Conservation (phyloP, 129 eudicot species). For the Gnaphalium uliginosum region DNA sequence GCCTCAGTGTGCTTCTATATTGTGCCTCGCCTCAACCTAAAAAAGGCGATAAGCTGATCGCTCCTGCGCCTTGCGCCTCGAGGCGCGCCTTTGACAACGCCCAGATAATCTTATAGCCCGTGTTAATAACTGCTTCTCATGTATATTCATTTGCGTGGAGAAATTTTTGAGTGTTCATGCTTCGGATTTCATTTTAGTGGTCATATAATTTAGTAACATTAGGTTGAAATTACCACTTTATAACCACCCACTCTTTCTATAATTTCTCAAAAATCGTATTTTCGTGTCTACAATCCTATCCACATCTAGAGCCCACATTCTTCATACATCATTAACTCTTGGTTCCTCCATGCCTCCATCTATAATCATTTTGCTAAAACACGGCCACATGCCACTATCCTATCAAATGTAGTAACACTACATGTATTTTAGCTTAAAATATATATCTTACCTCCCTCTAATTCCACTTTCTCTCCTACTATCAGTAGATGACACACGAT, state of each 20-base stretch:
- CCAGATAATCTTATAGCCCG: neutral
- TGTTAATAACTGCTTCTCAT: neutral
- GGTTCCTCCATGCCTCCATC: neutral
- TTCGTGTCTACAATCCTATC: neutral
- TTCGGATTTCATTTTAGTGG: neutral
- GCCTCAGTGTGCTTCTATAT: too few relatives aligned
- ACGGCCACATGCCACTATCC: neutral
- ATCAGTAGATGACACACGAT: neutral
- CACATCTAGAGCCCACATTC: neutral
- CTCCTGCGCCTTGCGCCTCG: too few relatives aligned
- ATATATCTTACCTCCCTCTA: neutral
- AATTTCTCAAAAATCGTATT: neutral
- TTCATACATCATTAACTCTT: neutral
- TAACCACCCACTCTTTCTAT: neutral
- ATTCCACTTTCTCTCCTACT: neutral
- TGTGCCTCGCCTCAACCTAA: too few relatives aligned
- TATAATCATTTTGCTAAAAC: neutral
- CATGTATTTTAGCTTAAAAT: slow-evolving; percentile 2
- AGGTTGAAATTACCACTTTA: neutral
- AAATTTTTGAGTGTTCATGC: neutral
- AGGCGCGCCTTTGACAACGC: too few relatives aligned
- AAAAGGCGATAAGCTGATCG: too few relatives aligned
- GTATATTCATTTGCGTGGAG: neutral
- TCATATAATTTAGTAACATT: neutral
- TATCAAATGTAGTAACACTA: neutral